Conservation (phyloP, 2,329 filamentous ascomycete genomes). For the Ophiostoma sp. region DNA sequence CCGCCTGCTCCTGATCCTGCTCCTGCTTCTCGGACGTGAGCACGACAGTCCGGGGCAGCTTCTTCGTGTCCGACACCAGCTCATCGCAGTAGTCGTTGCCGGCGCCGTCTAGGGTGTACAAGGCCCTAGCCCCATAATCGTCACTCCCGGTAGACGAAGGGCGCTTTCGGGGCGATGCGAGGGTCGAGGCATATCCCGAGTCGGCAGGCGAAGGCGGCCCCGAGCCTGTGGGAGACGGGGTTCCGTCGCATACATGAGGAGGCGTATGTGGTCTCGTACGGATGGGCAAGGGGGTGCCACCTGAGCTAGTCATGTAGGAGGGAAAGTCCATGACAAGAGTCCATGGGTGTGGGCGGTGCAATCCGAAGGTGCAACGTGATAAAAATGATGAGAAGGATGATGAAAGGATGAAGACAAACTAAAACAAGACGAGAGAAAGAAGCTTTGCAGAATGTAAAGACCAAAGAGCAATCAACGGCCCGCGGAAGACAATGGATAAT, state of each 20-base stretch:
- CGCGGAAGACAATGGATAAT: not conserved
- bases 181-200: not conserved
- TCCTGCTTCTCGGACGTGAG: not conserved
- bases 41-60: constrained; percentile 1
- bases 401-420: not conserved
- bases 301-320: not conserved
- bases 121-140: constrained; percentile 5
- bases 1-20: not conserved
- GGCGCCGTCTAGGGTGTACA: constrained; percentile 11
- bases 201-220: constrained; percentile 2
- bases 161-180: not conserved
- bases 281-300: not conserved
- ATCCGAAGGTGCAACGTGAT: not conserved
- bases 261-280: not conserved
- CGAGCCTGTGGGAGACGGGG: not conserved
- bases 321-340: not conserved
- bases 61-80: not conserved
- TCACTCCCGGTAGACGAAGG: not conserved
- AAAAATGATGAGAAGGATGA: not conserved
- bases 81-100: not conserved
- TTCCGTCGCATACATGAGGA: not conserved
- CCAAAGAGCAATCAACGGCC: not conserved
- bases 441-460: not conserved
- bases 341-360: not conserved
- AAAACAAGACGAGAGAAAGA: not conserved